Percentiles rank a stretch among this genome's conserved stretches.
Evolutionary conservation across 148 eudicot species (phyloP).

Genomic region (Selenicereus undatus): DNA sequence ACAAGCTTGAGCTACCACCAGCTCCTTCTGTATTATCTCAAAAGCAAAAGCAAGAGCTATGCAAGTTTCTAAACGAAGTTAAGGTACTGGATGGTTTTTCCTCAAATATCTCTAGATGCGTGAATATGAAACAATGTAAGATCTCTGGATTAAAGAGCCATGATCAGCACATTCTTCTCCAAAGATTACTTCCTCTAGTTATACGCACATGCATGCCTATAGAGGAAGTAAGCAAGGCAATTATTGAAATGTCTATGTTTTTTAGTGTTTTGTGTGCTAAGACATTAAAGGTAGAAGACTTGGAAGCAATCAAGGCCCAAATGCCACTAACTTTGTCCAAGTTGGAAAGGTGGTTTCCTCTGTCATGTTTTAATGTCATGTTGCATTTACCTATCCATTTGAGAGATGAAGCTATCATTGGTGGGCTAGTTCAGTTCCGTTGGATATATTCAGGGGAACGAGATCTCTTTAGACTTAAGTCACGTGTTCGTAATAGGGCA

Average conservation of each 20-base stretch:
- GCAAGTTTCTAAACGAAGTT: neutral
- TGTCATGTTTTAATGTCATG: neutral
- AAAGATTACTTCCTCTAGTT: neutral
- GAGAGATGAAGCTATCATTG: no score
- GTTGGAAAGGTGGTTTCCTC: neutral
- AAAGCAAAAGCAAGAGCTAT: neutral
- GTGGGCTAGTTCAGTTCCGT: no score
- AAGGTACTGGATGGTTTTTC: neutral
- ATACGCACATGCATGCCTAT: neutral
- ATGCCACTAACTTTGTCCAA: neutral
- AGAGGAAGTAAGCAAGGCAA: neutral
- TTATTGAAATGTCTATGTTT: neutral
- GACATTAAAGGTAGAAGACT: neutral
- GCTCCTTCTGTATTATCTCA: neutral
- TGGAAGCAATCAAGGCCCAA: neutral
- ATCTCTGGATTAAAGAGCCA: neutral
- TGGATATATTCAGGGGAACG: no score
- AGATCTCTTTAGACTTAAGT: no score
- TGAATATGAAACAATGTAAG: neutral
- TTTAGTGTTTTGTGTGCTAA: slow-evolving; percentile 1
- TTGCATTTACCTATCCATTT: neutral
- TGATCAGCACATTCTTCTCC: neutral
- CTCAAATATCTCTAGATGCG: neutral
- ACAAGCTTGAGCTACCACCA: neutral
- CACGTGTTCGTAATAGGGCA: no score